A percentile compares a stretch with the other conserved stretches of the same genome.
Evolutionary conservation across 305 asterid species (phyloP).

Genomic region (Fraxinus baroniana): DNA sequence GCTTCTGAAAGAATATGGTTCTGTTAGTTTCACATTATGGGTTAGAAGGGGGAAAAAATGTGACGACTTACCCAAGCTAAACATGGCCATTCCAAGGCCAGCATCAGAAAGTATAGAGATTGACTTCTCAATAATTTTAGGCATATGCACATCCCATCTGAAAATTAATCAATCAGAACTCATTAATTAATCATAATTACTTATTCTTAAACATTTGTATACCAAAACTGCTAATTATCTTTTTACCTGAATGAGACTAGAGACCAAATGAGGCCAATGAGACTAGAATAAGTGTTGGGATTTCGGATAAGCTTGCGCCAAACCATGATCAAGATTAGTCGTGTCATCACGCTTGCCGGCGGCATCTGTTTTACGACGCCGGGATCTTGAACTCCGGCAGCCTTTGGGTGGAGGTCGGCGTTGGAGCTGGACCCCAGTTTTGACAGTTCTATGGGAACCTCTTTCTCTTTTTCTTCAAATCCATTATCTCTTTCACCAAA

Average conservation of each 20-base stretch:
- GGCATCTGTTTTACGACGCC: constrained; percentile 77
- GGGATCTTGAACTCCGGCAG: constrained; percentile 37
- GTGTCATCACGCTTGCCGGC: constrained; percentile 92
- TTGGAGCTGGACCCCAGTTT: constrained; percentile 50
- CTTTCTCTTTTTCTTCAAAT: constrained; percentile 58
- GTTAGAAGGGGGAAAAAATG: neutral
- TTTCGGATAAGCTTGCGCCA: constrained; percentile 98
- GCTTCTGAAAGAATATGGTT: neutral
- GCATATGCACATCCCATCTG: constrained; percentile 95
- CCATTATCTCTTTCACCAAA: constrained; percentile 59
- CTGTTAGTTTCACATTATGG: neutral
- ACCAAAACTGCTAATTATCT: neutral
- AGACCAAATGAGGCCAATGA: constrained; percentile 89
- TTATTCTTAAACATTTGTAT: neutral
- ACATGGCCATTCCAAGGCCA: constrained; percentile 99
- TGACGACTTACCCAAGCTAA: constrained; percentile 71
- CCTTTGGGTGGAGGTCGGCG: constrained; percentile 50
- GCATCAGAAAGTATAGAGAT: constrained; percentile 86
- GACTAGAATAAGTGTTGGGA: constrained; percentile 96
- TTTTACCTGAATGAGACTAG: constrained; percentile 63
- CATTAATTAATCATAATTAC: neutral
- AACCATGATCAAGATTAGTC: constrained; percentile 92
- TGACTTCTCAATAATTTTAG: constrained; percentile 57
- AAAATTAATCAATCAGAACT: neutral
- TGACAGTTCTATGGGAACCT: constrained; percentile 42